phyloP scores from a whole-genome alignment of 352 stramenopile genomes.

The Phytophthora crassamura region DNA sequence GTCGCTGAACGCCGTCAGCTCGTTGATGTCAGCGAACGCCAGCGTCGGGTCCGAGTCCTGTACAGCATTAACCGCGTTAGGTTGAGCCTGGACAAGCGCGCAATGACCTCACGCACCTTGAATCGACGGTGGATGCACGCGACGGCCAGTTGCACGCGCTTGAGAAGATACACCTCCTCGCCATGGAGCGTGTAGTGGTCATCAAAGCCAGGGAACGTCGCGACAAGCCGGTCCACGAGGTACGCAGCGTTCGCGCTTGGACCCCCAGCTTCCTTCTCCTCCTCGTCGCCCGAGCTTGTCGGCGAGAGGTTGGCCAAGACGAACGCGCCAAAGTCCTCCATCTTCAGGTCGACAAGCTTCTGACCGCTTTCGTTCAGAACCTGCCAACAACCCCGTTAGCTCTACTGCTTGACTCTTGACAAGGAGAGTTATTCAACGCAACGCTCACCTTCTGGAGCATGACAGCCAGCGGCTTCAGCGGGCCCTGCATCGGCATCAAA shows the following conservation, averaged over 20 bases:
- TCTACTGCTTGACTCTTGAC: neutral
- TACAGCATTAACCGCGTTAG: conserved; percentile 9
- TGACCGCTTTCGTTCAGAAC: conserved; percentile 67
- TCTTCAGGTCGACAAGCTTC: conserved; percentile 58
- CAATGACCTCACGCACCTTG: conserved; percentile 38
- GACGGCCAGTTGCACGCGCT: conserved; percentile 71
- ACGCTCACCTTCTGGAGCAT: conserved; percentile 53
- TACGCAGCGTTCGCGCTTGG: conserved; percentile 49
- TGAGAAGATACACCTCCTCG: conserved; percentile 67
- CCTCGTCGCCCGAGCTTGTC: conserved; percentile 12
- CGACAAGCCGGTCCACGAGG: conserved; percentile 61
- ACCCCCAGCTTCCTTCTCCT: conserved; percentile 25
- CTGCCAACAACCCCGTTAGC: conserved; percentile 26
- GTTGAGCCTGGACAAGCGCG: neutral
- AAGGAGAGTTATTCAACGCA: neutral
- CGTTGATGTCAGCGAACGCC: conserved; percentile 64
- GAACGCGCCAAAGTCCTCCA: conserved; percentile 78
- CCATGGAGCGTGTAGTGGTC: conserved; percentile 62
- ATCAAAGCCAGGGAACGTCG: conserved; percentile 75
- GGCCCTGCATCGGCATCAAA: conserved; percentile 46
- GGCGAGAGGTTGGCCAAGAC: conserved; percentile 60
- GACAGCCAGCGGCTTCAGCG: conserved; percentile 67
- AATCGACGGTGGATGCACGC: conserved; percentile 70
- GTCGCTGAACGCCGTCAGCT: conserved; percentile 72
- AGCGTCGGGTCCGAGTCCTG: conserved; percentile 59